Evolutionary conservation across 1,284 basidiomycete species (phyloP).

Genomic region (Moesziomyces sp.): DNA sequence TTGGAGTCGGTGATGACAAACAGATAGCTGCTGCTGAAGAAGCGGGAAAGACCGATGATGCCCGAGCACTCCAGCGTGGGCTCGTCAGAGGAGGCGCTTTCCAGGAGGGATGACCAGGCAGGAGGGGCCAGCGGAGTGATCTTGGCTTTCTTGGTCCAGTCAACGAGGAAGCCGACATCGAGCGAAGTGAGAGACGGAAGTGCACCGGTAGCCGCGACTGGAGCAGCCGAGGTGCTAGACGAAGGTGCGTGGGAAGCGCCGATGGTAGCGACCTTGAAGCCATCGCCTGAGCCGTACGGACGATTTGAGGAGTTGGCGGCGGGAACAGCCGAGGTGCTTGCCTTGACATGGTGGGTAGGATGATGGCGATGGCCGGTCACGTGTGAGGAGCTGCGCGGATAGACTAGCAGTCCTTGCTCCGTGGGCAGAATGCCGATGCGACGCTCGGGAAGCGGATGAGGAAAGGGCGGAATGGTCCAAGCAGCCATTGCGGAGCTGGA

Average conservation of each 20-base stretch:
- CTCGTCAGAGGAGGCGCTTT: constrained; percentile 9
- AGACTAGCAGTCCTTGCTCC: constrained; percentile 37
- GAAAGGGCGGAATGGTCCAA: constrained; percentile 52
- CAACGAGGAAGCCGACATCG: constrained; percentile 37
- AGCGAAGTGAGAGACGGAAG: constrained; percentile 23
- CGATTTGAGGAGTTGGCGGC: constrained; percentile 2
- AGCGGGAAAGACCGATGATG: constrained; percentile 45
- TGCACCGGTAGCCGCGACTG: constrained; percentile 6
- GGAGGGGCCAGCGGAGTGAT: constrained; percentile 24
- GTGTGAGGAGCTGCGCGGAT: constrained; percentile 28
- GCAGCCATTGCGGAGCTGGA: constrained; percentile 34
- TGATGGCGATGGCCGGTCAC: constrained; percentile 1
- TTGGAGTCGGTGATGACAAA: constrained; percentile 58
- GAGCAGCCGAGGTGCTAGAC: constrained; percentile 4
- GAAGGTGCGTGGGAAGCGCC: constrained; percentile 18
- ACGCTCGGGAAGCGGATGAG: constrained; percentile 49
- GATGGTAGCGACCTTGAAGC: constrained; percentile 41
- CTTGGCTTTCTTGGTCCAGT: constrained; percentile 41
- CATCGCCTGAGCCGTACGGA: constrained; percentile 37
- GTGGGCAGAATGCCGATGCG: constrained; percentile 42
- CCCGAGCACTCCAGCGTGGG: constrained; percentile 39
- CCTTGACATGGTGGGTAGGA: constrained; percentile 15
- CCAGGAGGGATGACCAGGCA: constrained; percentile 18
- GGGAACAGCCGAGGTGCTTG: constrained; percentile 14
- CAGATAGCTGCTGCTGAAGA: constrained; percentile 60